Evolutionary conservation across 176 grass and related monocot species (phyloP).

Genomic region (Carex parvula): DNA sequence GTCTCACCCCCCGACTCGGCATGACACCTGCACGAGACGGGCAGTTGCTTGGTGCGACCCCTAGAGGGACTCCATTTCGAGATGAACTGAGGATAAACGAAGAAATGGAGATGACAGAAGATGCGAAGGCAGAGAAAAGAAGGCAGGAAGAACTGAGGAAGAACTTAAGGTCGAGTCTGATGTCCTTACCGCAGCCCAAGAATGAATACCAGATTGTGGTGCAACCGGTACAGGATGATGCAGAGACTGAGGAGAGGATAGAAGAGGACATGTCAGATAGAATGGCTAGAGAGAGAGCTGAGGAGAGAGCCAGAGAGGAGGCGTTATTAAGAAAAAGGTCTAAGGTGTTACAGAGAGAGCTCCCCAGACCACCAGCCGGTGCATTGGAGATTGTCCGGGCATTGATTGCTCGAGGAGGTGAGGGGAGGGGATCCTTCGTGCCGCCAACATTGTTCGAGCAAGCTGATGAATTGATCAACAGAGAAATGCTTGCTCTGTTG

Average conservation of each 20-base stretch:
- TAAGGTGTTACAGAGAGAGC: conserved; percentile 84
- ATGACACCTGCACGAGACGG: conserved; percentile 81
- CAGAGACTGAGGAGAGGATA: conserved; percentile 58
- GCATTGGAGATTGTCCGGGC: conserved; percentile 64
- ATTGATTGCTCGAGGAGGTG: conserved; percentile 63
- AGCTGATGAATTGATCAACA: conserved; percentile 73
- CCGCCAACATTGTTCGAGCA: conserved; percentile 85
- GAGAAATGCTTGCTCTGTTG: conserved; percentile 64
- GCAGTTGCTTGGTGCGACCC: conserved; percentile 54
- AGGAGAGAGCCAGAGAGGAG: conserved; percentile 65
- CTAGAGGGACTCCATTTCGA: conserved; percentile 69
- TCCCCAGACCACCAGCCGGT: conserved; percentile 69
- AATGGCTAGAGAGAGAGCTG: conserved; percentile 62
- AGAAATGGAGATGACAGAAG: conserved; percentile 70
- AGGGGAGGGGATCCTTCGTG: conserved; percentile 71
- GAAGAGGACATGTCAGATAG: conserved; percentile 88
- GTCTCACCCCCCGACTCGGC: conserved; percentile 68
- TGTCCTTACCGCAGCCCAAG: conserved; percentile 65
- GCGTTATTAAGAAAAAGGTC: conserved; percentile 84
- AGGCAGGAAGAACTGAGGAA: conserved; percentile 69
- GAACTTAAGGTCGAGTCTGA: conserved; percentile 51
- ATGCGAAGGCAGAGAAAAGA: conserved; percentile 48
- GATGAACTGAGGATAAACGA: conserved; percentile 86
- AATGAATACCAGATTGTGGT: conserved; percentile 93
- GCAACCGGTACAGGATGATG: conserved; percentile 53